Conservation (phyloP, 2,329 filamentous ascomycete genomes). For the Domatiomyces globalis region DNA sequence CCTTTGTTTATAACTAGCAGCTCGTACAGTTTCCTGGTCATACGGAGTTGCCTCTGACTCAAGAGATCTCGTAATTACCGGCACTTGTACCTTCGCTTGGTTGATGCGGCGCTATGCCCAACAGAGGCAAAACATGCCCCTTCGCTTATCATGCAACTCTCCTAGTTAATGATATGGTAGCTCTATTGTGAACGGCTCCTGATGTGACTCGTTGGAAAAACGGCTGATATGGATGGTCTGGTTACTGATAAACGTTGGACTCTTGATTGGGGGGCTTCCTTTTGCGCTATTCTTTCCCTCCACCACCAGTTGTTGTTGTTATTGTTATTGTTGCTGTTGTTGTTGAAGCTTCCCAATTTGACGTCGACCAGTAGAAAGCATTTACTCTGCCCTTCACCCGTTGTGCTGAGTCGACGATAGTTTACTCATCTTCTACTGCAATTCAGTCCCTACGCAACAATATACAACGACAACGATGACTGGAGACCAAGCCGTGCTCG, state of each 20-base stretch:
- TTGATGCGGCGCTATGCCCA: no score
- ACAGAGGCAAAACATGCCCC: no score
- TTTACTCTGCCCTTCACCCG: not conserved
- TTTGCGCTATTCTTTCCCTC: not conserved
- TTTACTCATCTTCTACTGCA: not conserved
- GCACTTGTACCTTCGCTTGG: no score
- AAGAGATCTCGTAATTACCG: no score
- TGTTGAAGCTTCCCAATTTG: no score
- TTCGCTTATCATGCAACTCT: no score
- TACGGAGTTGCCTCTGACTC: no score
- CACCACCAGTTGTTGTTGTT: not conserved
- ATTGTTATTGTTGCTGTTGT: no score
- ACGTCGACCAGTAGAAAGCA: not conserved
- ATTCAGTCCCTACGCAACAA: not conserved
- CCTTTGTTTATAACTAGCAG: no score
- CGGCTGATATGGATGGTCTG: not conserved
- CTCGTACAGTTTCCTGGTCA: no score
- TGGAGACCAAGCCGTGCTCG: not conserved
- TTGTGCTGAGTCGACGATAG: no score
- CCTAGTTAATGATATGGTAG: no score
- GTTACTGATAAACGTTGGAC: not conserved
- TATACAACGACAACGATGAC: not conserved
- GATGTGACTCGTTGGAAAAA: not conserved
- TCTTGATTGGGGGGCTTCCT: not conserved
- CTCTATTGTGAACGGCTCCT: not conserved